Evolutionary conservation across 164 flowering plant species (phyloP).

Genomic region (Amborella trichopoda): DNA sequence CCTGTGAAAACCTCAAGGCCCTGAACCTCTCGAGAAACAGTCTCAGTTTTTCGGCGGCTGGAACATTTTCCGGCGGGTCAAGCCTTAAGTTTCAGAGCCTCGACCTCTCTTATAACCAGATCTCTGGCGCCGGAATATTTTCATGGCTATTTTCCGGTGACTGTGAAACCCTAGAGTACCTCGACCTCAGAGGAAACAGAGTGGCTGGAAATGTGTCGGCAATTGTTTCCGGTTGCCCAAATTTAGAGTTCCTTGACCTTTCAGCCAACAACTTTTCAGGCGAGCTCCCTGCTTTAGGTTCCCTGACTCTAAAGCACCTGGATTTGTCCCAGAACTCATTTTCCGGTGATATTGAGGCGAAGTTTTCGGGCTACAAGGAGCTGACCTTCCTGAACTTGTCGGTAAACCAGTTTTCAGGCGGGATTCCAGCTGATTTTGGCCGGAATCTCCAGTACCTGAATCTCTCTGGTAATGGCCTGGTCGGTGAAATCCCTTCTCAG

Average conservation of each 20-base stretch:
- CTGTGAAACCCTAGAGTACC: slow-evolving; percentile 25
- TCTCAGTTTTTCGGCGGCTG: slow-evolving; percentile 23
- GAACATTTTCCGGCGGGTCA: slow-evolving; percentile 1
- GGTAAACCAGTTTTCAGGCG: slow-evolving; percentile 42
- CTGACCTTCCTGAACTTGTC: slow-evolving; percentile 66
- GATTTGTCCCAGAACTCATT: slow-evolving; percentile 37
- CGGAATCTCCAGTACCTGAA: slow-evolving; percentile 34
- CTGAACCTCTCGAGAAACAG: slow-evolving; percentile 54
- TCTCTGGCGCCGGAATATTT: slow-evolving; percentile 30
- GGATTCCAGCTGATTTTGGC: slow-evolving; percentile 50
- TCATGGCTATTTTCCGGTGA: slow-evolving; percentile 40
- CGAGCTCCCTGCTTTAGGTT: slow-evolving; percentile 29
- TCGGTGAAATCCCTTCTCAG: slow-evolving; percentile 56
- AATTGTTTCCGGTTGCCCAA: slow-evolving; percentile 24
- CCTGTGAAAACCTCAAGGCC: slow-evolving; percentile 33
- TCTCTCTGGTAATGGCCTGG: slow-evolving; percentile 48
- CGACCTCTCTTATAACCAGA: slow-evolving; percentile 56
- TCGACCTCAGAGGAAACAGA: slow-evolving; percentile 44
- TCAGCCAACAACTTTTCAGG: slow-evolving; percentile 55
- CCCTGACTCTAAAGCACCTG: slow-evolving; percentile 28
- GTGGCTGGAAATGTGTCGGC: slow-evolving; percentile 28
- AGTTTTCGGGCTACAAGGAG: slow-evolving; percentile 22
- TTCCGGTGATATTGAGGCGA: slow-evolving; percentile 38
- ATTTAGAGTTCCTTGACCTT: slow-evolving; percentile 42
- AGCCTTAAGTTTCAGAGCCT: slow-evolving; percentile 22